Conservation (phyloP, 2,329 filamentous ascomycete species). For the Penicillium italicum region DNA sequence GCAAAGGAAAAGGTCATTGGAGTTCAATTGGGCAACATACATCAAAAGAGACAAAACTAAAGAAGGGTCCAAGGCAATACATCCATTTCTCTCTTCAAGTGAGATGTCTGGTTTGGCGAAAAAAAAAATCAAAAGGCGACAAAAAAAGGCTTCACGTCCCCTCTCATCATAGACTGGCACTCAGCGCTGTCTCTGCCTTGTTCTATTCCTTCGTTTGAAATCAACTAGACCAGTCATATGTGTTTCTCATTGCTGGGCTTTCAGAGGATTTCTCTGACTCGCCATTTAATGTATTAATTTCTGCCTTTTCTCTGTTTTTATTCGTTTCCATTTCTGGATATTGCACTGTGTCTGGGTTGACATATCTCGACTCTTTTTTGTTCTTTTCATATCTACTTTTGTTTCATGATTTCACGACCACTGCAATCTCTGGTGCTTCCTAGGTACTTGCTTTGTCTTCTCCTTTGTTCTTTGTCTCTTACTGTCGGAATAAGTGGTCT, state of each 20-base stretch:
- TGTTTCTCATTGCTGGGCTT: constrained; percentile 9
- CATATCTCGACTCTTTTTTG: background rate
- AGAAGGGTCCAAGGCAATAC: constrained; percentile 13
- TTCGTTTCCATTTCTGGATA: background rate
- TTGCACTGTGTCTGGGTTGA: background rate
- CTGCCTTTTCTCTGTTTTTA: constrained; percentile 11
- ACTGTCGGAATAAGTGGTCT: constrained; percentile 2
- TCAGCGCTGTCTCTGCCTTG: constrained; percentile 5
- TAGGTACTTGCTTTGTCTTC: constrained; percentile 5
- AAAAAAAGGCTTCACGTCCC: background rate
- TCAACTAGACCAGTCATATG: constrained; percentile 18
- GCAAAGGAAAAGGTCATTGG: constrained; percentile 17
- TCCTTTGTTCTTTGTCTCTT: constrained; percentile 8
- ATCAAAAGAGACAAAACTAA: constrained; percentile 17
- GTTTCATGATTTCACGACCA: constrained; percentile 18
- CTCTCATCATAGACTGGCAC: constrained; percentile 19
- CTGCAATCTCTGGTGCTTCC: constrained; percentile 9
- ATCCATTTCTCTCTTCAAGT: background rate
- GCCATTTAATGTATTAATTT: constrained; percentile 23
- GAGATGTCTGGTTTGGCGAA: constrained; percentile 1
- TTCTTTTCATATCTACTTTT: background rate
- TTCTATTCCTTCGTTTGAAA: constrained; percentile 6
- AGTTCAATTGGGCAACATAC: constrained; percentile 20
- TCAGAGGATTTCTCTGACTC: background rate
- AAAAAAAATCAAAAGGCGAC: constrained; percentile 8